Conservation (phyloP, 805 yeast species). For the Saturnispora diversa region DNA sequence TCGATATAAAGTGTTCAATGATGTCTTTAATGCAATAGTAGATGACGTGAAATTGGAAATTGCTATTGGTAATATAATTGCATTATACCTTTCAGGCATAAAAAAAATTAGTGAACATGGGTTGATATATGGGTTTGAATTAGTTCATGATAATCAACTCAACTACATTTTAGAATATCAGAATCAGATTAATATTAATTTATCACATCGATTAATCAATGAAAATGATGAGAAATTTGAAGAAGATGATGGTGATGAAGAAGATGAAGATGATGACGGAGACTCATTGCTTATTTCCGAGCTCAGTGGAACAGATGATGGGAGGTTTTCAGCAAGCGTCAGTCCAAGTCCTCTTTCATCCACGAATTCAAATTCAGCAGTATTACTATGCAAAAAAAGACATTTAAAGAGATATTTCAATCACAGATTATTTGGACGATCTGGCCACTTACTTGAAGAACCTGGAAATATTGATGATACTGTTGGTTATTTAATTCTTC, state of each 20-base stretch:
- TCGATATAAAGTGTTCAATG: constrained; percentile 2
- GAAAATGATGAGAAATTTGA: neutral
- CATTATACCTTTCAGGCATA: constrained; percentile 4
- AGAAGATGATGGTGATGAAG: neutral
- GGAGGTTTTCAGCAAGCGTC: neutral
- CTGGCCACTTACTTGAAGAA: too few species aligned
- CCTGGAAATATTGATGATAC: constrained; percentile 12
- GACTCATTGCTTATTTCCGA: neutral
- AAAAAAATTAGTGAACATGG: neutral
- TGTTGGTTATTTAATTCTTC: constrained; percentile 69
- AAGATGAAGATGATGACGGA: neutral
- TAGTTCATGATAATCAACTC: neutral
- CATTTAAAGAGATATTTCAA: constrained; percentile 1
- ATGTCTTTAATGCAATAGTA: neutral
- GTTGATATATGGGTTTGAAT: constrained; percentile 1
- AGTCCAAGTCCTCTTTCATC: too few species aligned
- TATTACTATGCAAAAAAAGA: constrained; percentile 7
- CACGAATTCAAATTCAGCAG: constrained; percentile 1
- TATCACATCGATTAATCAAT: neutral
- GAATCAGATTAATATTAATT: neutral
- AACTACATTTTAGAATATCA: constrained; percentile 1
- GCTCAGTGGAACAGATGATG: neutral
- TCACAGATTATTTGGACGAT: constrained; percentile 5
- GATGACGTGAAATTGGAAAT: neutral
- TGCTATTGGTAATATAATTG: constrained; percentile 1